Evolutionary conservation across 176 grass and related monocot species (phyloP), one percentile per base, ranked within the genome.

Genomic region (Oryza nivara): DNA sequence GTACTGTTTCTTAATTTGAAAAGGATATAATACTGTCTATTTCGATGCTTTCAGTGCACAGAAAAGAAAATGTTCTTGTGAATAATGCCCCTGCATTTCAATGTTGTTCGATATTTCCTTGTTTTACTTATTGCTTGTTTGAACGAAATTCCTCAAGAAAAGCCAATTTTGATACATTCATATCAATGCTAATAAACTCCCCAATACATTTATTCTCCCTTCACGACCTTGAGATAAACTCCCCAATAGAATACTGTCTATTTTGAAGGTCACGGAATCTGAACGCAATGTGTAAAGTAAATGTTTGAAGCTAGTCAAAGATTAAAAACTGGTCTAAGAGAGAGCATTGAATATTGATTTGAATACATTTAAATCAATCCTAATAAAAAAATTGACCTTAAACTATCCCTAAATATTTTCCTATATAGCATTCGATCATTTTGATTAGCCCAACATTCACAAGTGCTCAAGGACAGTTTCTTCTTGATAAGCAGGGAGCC

Each of bases 241-340:
- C 41, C 41, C 41, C 9, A 44, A 44, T 44, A 44, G 43, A 44
- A 44, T 44, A 44, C 43, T 3, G 43, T 0, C 43, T 10, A 3
- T 44, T 44, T 63, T 22, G 17, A 63, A 63, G 58, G 58, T 63
- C 58, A 63, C 22, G 8, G 6, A 23, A 1, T 4, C 22, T 76
- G 67, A 41, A 56, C 56, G 13, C 44, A 76, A 30, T 83, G 28
- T 43, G 16, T 32, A 4, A 17, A 65, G 0, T 65, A 75, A 83
- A 67, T 35, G 20, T 4, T 61, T 1, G 60, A 64, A 75, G 72
- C 41, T 76, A 84, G 44, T 84, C 65, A 73, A 61, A 61, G 8
- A 56, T 19, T 38, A 38, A 38, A 1, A 61, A 23, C 0, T 20
- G 6, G 17, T 58, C 17, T 58, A 63, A 10, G 58, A 63, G 9